Percentiles rank a stretch among this genome's conserved stretches.
Evolutionary conservation across 176 grass and related monocot genomes (phyloP).

Genomic region (Oryza glumipatula): DNA sequence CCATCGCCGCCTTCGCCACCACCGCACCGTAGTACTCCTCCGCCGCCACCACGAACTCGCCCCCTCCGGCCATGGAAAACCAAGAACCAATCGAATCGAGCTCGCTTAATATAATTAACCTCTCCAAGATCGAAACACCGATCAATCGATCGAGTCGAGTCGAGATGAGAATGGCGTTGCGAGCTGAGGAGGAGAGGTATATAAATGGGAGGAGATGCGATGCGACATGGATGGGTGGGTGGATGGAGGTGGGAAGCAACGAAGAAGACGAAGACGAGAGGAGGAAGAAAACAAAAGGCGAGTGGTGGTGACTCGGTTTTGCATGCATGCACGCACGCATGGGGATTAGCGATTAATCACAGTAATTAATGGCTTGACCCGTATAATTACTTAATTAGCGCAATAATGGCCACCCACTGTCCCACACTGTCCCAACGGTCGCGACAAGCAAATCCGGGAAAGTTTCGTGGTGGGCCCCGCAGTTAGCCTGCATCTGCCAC

Average conservation of each 20-base stretch:
- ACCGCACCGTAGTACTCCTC: constrained; percentile 1
- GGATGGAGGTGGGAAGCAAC: not conserved
- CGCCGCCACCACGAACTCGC: not conserved
- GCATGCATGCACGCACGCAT: not conserved
- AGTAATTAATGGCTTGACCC: not conserved
- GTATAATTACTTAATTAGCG: not conserved
- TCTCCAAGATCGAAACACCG: too few species aligned
- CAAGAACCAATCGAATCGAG: not conserved
- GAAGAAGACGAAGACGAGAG: not conserved
- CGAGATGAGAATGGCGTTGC: not conserved
- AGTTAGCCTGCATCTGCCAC: not conserved
- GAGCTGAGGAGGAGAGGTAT: not conserved
- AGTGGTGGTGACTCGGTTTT: not conserved
- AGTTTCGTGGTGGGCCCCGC: not conserved
- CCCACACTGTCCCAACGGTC: not conserved
- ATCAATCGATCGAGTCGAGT: too few species aligned
- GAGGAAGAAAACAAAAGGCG: not conserved
- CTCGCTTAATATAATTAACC: too few species aligned
- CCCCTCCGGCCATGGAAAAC: constrained; percentile 35
- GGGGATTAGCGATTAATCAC: not conserved
- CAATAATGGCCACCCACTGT: not conserved
- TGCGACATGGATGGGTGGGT: not conserved
- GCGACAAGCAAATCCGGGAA: not conserved
- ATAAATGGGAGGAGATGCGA: not conserved
- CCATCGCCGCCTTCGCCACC: not conserved